These are phyloP conservation scores for Ceratobasidium sp. DNA, from an alignment of 1,284 basidiomycete genomes.

Conservation along the genomic window DNA sequence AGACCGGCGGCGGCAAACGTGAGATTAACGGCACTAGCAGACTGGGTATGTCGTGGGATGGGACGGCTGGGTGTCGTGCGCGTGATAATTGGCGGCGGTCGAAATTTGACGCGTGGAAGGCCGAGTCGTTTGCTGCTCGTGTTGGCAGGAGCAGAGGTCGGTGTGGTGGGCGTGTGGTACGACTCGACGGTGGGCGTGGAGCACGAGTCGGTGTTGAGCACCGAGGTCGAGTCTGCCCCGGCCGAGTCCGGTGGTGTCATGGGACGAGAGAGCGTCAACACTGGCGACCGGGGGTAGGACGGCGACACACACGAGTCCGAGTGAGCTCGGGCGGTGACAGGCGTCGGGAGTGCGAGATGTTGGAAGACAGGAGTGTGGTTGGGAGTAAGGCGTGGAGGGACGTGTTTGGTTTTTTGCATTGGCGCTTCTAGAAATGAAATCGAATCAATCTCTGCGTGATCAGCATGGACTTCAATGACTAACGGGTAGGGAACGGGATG, in stretches of 20 bases:
- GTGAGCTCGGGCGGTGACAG: not conserved
- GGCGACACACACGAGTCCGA: conserved; percentile 1
- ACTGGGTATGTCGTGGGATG: conserved; percentile 6
- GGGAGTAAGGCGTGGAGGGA: conserved; percentile 3
- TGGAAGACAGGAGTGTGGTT: conserved; percentile 16
- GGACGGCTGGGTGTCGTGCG: conserved; percentile 33
- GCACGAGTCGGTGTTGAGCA: conserved; percentile 7
- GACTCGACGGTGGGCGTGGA: not conserved
- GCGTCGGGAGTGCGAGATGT: conserved; percentile 14
- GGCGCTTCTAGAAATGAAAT: not conserved
- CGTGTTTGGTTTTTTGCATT: conserved; percentile 18
- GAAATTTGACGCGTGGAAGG: conserved; percentile 36
- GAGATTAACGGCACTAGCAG: conserved; percentile 21
- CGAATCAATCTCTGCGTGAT: no score
- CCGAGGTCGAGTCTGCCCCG: conserved; percentile 12
- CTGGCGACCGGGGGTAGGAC: not conserved
- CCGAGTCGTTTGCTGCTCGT: not conserved
- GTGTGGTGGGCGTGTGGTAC: conserved; percentile 16
- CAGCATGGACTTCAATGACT: not conserved
- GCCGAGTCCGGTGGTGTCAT: conserved; percentile 38
- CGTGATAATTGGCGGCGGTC: conserved; percentile 37
- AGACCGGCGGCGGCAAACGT: conserved; percentile 35
- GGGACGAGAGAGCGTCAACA: conserved; percentile 21
- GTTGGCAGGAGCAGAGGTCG: no score
- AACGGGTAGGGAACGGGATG: conserved; percentile 20